Percentiles rank a stretch among this genome's conserved stretches.
phyloP scores from a whole-genome alignment of 1,284 basidiomycete species.

The Ustilago lituana region DNA sequence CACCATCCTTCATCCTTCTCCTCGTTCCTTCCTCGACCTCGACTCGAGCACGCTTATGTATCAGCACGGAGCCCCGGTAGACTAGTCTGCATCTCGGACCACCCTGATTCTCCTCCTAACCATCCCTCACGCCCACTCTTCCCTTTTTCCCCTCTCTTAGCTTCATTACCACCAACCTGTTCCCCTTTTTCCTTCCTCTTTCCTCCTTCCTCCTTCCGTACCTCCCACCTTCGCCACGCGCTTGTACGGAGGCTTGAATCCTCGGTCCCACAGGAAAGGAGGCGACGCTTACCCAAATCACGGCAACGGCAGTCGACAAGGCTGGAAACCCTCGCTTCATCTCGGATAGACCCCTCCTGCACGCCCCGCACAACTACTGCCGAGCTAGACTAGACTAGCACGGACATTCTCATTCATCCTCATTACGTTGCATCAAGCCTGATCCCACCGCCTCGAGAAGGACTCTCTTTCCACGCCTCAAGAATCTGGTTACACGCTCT shows the following conservation, averaged over 20 bases:
- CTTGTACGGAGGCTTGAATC: too few relatives aligned
- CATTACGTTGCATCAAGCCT: neutral
- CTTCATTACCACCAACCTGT: neutral
- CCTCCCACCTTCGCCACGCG: neutral
- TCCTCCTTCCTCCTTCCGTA: neutral
- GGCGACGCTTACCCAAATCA: neutral
- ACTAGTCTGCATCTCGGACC: constrained; percentile 1
- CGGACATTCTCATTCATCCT: too few relatives aligned
- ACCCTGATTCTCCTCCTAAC: neutral
- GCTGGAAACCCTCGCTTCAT: constrained; percentile 14
- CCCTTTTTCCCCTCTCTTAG: neutral
- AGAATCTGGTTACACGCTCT: too few relatives aligned
- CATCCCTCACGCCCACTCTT: too few relatives aligned
- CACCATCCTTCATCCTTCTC: too few relatives aligned
- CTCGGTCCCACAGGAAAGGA: too few relatives aligned
- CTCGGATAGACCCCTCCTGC: constrained; percentile 6
- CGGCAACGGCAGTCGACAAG: neutral
- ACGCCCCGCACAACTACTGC: neutral
- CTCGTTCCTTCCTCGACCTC: neutral
- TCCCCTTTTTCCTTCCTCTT: neutral
- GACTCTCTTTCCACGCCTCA: too few relatives aligned
- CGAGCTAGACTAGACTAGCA: neutral
- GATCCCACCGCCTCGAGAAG: neutral
- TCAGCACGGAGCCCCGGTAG: constrained; percentile 20
- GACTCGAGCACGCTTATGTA: constrained; percentile 17